Percentiles rank a stretch among this genome's conserved stretches.
phyloP scores from a whole-genome alignment of 176 grass and related monocot genomes.

The Oryza australiensis region DNA sequence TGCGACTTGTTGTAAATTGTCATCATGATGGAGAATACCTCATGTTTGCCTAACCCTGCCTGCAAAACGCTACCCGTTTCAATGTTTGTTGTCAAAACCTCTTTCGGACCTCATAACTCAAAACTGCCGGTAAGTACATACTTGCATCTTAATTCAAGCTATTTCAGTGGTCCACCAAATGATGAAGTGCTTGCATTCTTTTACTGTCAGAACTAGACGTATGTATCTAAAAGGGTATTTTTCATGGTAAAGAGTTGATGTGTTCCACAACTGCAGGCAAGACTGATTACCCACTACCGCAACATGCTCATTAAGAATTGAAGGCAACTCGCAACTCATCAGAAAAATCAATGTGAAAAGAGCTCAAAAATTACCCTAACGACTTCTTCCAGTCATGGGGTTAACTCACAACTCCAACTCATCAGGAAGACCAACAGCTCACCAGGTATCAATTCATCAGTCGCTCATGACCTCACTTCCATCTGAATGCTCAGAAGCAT shows the following conservation, averaged over 20 bases:
- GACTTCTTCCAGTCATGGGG: background rate
- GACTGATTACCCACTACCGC: background rate
- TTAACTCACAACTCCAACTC: background rate
- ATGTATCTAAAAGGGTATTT: background rate
- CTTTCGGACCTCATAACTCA: too few species aligned
- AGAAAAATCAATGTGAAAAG: background rate
- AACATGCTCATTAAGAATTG: background rate
- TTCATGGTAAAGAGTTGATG: background rate
- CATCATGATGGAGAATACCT: too few species aligned
- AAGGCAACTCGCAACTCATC: too few species aligned
- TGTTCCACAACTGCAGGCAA: background rate
- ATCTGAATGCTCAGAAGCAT: background rate
- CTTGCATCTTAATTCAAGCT: too few species aligned
- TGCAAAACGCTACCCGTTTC: too few species aligned
- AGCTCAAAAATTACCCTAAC: background rate
- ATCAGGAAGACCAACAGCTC: background rate
- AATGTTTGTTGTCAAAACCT: too few species aligned
- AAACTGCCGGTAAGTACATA: too few species aligned
- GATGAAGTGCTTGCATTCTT: too few species aligned
- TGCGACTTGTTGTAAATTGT: too few species aligned
- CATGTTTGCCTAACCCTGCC: too few species aligned
- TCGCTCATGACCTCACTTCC: background rate
- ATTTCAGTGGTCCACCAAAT: too few species aligned
- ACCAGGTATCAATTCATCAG: background rate
- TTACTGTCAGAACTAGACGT: background rate